Base-by-base conservation (phyloP, 1,284 basidiomycete species). In the Cutaneotrichosporon curvatum region DNA sequence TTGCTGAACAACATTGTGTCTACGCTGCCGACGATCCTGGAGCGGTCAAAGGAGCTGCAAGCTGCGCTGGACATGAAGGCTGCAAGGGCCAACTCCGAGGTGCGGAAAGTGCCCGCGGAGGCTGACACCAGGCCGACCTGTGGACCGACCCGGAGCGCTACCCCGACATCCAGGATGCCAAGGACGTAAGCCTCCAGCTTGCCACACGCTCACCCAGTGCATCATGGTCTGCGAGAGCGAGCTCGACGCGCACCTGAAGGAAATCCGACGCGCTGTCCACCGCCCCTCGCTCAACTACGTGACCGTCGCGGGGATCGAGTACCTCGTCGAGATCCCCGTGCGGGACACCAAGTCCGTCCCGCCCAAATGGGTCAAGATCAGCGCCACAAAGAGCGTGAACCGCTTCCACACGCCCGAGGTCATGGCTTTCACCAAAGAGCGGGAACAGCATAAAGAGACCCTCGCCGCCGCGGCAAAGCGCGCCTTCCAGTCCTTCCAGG, bases 361-460 rank as follows among this genome's bases (percentile, higher is more conserved):
- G 0, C 77, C 79, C 6, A 78, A 79, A 47, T 98, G 92, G 91
- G 74, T 81, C 38, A 74, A 85, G 32, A 76, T 91, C 40, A 87
- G 82, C 31, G 81, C 80, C 85, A 96, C 91, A 1, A 91, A 84
- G 67, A 73, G 73, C 16, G 73, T 78, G 21, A 79, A 82, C 38
- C 79, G 94, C n/a, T 96, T 87, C 66, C 84, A 85, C 43, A 82
- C 89, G 0, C 88, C 90, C 0, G 76, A 77, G 23, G 78, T 87
- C 16, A 77, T 80, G 42, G 68, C 73, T 16, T 80, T 86, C 68
- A 69, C 85, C 1, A 78, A 84, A 54, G 82, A 88, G 59, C 80
- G 84, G 33, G 82, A 86, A 33, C 87, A 83, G 61, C 81, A 79
- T 50, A 79, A 79, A 55, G 94, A 97, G 68, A 80, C 75, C 3